Base-by-base conservation (phyloP, 495 filamentous ascomycete genomes). In the Penicillium bialowiezense region DNA sequence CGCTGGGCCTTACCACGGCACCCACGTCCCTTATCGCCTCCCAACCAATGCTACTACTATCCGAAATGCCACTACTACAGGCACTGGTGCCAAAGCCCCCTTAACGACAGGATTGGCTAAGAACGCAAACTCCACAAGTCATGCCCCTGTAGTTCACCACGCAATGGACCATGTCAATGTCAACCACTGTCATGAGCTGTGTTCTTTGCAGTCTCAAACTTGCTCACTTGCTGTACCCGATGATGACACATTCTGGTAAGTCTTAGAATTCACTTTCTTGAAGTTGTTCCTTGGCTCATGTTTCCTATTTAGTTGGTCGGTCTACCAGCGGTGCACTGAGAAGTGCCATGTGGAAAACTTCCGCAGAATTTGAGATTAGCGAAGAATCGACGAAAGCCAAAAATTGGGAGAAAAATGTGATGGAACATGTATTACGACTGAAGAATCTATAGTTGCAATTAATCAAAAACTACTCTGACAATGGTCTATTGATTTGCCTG, bases 171-270 rank as follows among this genome's bases (percentile, higher is more conserved):
- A 51, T 8, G 40, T 51, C 2, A 56, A 54, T 14, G 40, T 60
- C 40, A 56, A 59, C 35, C 54, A 53, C 24, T 67, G 65, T 39
- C 39, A 54, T n/a, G 59, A 63, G 36, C 12, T 65, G 35, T 69
- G 65, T 28, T 62, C 58, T 7, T 35, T 69, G 38, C 41, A 52
- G 29, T 40, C 60, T 3, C 56, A 65, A 43, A 54, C 62, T 7
- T 69, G 64, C 36, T 55, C 51, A 3, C 41, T 65, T 48, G 62
- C 64, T 17, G 40, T 64, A 14, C 64, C 66, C 0, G 41, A 63
- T 12, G 64, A 65, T 39, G 56, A 67, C 36, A 35, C 44, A 23
- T 67, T 54, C 32, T 69, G 66, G 66, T 68, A 42, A 52, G 59
- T 54, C 18, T 6, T 17, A 5, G 7, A 15, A 1, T 15, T n/a